Base-by-base conservation (phyloP, 2,329 filamentous ascomycete genomes). In the Phyllosticta paracitricarpa region DNA sequence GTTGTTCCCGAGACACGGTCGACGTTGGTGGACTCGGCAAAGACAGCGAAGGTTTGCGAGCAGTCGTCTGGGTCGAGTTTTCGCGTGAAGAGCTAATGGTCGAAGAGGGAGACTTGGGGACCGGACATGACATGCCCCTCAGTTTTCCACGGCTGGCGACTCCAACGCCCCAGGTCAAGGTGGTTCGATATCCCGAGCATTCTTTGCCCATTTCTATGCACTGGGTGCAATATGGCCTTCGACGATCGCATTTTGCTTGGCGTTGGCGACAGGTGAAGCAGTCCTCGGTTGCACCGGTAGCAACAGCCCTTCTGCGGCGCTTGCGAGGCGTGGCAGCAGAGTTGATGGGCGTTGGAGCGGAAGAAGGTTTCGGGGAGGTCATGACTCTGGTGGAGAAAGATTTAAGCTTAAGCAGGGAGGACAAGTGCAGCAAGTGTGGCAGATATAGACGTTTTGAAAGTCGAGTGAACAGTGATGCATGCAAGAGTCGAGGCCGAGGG, bases 81-180 rank as follows among this genome's bases (percentile, higher is more conserved):
- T 52, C 63, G 52, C 66, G 66, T 40, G 65, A 63, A 28, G 64
- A 65, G 40, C 68, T 69, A 30, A 68, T 65, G 17, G 57, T 57
- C 24, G 60, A 62, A 53, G 68, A 66, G 22, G 70, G 70, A 59
- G 76, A 74, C 59, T 79, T 80, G 51, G 80, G 79, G 58, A 87
- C 76, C 9, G 85, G 85, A 62, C 96, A 79, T 61, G 92, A 92
- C 67, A 97, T 81, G 51, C 93, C 93, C 64, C 93, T 85, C 65
- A 97, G 85, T 79, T 97, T 97, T 71, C 93, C 93, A 70, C 93
- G 87, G 76, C 92, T 97, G 61, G 93, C 93, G 63, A 97, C 93
- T 58, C 93, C 93, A 56, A 97, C 90, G 52, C 91, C 91, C 93
- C 93, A 97, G 55, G 93, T 97, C 75, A 97, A 81, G 68, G 93